phyloP scores from a whole-genome alignment of 2,329 filamentous ascomycete species.

The Verticillium dahliae region DNA sequence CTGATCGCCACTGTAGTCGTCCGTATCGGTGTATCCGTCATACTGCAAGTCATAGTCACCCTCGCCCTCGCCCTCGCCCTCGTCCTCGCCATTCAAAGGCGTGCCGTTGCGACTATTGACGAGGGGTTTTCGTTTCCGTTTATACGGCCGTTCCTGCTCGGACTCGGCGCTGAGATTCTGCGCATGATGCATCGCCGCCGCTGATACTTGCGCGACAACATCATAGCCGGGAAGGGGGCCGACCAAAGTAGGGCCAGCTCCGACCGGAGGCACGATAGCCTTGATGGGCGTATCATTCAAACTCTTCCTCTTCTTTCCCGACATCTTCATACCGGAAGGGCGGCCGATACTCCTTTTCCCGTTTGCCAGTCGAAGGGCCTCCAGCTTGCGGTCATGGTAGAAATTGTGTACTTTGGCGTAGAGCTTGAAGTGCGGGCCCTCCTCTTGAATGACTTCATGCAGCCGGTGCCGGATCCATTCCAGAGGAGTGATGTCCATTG shows the following conservation, averaged over 20 bases:
- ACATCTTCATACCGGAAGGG: constrained; percentile 39
- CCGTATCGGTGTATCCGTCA: constrained; percentile 43
- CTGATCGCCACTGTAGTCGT: constrained; percentile 39
- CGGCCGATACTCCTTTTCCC: constrained; percentile 53
- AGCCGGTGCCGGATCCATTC: constrained; percentile 53
- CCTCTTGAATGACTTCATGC: constrained; percentile 35
- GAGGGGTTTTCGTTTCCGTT: neutral
- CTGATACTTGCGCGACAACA: neutral
- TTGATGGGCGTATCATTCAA: neutral
- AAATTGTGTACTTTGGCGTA: constrained; percentile 44
- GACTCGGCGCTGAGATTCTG: neutral
- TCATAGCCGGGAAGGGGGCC: neutral
- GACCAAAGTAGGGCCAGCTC: neutral
- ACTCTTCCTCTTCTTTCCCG: constrained; percentile 14
- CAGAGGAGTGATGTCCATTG: constrained; percentile 42
- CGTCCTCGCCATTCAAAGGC: neutral
- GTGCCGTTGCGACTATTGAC: neutral
- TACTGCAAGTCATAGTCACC: constrained; percentile 32
- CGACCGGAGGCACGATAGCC: neutral
- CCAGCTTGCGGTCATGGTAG: constrained; percentile 49
- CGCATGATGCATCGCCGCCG: neutral
- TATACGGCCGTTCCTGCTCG: neutral
- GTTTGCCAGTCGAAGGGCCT: constrained; percentile 40
- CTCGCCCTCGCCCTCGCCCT: neutral
- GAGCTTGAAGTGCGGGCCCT: constrained; percentile 43